Conservation (phyloP, 2,329 filamentous ascomycete species). For the Paecilomyces formosus region DNA sequence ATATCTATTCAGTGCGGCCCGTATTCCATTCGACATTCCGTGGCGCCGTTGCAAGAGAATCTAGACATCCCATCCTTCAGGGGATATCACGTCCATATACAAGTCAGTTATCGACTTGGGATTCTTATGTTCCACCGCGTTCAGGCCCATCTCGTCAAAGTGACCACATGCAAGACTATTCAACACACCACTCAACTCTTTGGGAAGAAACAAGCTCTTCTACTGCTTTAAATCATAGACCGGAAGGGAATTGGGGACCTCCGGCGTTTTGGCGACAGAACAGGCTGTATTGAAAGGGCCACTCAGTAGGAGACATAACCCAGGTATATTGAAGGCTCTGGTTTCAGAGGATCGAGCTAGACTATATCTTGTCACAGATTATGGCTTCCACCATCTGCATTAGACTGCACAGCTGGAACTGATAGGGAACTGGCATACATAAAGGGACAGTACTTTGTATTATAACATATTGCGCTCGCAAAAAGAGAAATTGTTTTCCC, state of each 20-base stretch:
- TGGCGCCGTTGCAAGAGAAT: neutral
- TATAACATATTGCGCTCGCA: neutral
- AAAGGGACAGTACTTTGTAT: neutral
- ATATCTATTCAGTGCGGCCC: neutral
- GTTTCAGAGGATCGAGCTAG: neutral
- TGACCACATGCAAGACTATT: neutral
- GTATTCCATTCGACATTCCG: neutral
- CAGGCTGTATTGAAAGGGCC: constrained; percentile 17
- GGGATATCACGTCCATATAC: neutral
- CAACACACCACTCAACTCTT: neutral
- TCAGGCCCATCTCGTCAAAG: neutral
- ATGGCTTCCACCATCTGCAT: neutral
- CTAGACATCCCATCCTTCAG: neutral
- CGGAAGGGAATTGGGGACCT: neutral
- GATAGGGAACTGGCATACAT: neutral
- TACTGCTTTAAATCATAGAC: neutral
- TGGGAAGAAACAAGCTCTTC: neutral
- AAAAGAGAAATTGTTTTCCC: neutral
- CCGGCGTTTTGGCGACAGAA: constrained; percentile 15
- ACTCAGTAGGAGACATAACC: neutral
- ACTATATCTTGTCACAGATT: neutral
- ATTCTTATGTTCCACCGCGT: neutral
- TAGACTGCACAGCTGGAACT: neutral
- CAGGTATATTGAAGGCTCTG: neutral
- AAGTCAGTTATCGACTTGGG: neutral